Base-by-base conservation (phyloP, 2,329 filamentous ascomycete species). In the Apiospora malaysiana region DNA sequence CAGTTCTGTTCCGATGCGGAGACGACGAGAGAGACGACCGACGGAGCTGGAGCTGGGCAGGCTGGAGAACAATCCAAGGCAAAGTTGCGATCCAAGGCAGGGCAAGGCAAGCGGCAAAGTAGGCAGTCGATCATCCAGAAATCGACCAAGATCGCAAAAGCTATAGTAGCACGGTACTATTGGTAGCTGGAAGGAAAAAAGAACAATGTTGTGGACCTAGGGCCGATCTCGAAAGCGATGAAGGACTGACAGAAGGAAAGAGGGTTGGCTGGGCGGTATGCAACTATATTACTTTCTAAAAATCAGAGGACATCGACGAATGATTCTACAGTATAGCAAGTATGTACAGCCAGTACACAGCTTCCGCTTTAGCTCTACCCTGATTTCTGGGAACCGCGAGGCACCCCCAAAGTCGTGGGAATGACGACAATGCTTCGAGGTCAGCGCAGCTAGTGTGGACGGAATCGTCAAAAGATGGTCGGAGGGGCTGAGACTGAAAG, bases 181-280 rank as follows among this genome's bases (percentile, higher is more conserved):
- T 32, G 56, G 32, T 7, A 21, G 42, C 51, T 63, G 27, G 56
- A 63, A 63, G 56, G 37, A 63, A 32, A 63, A 63, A 63, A 59
- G 51, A 63, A 63, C 56, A 63, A 23, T 32, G 32, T 18, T 40
- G 56, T 63, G 56, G 56, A 63, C 40, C 56, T 37, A 9, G 56
- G 18, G 16, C 32, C 37, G 51, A 59, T 59, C 51, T 59, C 10
- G 51, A 25, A 59, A 37, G 25, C 51, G 32, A 63, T 37, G 56
- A 63, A 63, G 56, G 32, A 63, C 27, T n/a, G 21, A 40, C 56
- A 63, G 56, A 40, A 63, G 56, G 40, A 63, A 40, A 63, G 32
- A 63, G 18, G 56, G 32, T n/a, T 63, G 56, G 56, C 56, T n/a
- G 56, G 56, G 56, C 56, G 21, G 56, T 40, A n/a, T 63, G 56